Evolutionary conservation across 768 basidiomycete species (phyloP), one percentile per base, ranked within the genome.

Genomic region (Rhizopogon vinicolor): DNA sequence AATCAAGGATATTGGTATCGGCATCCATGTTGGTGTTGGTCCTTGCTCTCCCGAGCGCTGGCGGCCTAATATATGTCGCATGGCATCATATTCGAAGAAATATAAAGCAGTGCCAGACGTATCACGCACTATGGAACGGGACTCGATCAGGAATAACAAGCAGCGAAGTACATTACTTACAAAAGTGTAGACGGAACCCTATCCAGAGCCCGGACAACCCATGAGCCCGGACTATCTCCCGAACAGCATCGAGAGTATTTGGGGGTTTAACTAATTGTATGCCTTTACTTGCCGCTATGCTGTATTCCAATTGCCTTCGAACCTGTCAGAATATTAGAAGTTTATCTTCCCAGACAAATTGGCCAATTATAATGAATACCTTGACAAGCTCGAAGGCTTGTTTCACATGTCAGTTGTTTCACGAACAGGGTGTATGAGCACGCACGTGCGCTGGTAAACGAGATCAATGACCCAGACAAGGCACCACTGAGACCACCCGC

Each of bases 331-430:
- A 57, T 45, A 35, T 50, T 40, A 41, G 43, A 62, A 55, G 16
- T 60, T 39, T 31, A 41, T 35, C 19, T 39, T 13, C 18, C 22
- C 35, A 22, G 18, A 51, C 19, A 52, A 45, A 25, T 44, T 19
- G 48, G 29, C 45, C 54, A 14, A 56, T 22, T 2, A 7, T 28
- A 57, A 44, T 25, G 55, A 72, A 57, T 56, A 93, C 93, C 80
- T 98, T 98, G 66, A 98, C 92, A 40, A 98, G 87, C 71, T 98
- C 94, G 65, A 98, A 98, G 45, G 94, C 91, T 83, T 42, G 53
- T 31, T 44, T 22, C 33, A 53, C 19, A 33, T 37, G 46, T 42
- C 7, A 33, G 5, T 55, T 58, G 56, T 54, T 48, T 79, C 41
- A 44, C 18, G 12, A 46, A 41, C 18, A 33, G 33, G 18, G 39